Conservation (phyloP, 345 rosid genomes). For the Syzygium grande region DNA sequence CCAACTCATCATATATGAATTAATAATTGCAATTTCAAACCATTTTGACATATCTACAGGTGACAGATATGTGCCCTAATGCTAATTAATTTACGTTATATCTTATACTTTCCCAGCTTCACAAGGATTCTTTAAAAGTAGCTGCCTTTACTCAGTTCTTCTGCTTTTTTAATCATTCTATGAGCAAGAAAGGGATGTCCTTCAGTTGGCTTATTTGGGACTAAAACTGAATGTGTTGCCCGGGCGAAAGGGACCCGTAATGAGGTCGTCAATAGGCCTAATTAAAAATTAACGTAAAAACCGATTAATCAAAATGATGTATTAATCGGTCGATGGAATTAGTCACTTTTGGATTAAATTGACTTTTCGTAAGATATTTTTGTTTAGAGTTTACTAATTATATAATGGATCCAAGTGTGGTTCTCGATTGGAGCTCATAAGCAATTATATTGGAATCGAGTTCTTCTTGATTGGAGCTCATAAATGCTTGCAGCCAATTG, state of each 20-base stretch:
- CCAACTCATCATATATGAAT: neutral
- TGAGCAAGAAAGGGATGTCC: neutral
- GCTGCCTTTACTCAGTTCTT: neutral
- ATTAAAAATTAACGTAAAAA: neutral
- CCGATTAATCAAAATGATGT: neutral
- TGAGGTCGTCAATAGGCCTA: neutral
- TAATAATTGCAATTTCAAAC: neutral
- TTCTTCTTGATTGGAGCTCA: neutral
- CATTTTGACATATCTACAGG: neutral
- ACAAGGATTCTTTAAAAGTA: neutral
- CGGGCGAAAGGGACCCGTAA: neutral
- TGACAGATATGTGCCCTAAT: neutral
- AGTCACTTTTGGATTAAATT: neutral
- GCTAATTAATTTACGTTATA: neutral
- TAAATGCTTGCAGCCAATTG: neutral
- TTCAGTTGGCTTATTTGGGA: neutral
- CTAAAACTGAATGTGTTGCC: neutral
- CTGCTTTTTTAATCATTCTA: neutral
- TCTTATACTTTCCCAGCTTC: neutral
- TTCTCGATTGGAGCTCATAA: neutral
- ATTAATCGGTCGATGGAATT: neutral
- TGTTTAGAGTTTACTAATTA: neutral
- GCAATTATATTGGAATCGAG: neutral
- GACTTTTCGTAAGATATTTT: neutral
- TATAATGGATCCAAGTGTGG: neutral